These are phyloP conservation scores for Neurospora tetrasperma DNA, from an alignment of 495 filamentous ascomycete genomes.

Conservation along the genomic window DNA sequence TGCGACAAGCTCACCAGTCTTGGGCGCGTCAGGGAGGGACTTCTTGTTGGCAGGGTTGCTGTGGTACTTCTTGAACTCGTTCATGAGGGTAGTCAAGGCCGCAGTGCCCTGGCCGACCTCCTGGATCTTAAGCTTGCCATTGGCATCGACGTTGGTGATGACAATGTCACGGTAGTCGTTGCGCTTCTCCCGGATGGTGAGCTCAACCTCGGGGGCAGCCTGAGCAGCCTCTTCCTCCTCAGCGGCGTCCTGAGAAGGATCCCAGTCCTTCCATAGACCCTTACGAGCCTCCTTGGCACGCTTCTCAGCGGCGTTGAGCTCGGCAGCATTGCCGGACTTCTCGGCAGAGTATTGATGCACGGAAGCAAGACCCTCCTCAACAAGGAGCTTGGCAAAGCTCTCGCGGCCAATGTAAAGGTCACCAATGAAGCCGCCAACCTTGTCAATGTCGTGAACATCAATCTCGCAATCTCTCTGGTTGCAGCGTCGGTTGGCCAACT, in stretches of 20 bases:
- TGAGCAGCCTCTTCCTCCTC: conserved; percentile 40
- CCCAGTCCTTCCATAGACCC: conserved; percentile 88
- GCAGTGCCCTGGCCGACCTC: conserved; percentile 72
- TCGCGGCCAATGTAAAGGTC: conserved; percentile 89
- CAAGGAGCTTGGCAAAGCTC: conserved; percentile 86
- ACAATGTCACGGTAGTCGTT: conserved; percentile 89
- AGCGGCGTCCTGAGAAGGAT: conserved; percentile 69
- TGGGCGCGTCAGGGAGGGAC: conserved; percentile 64
- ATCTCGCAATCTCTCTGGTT: conserved; percentile 96
- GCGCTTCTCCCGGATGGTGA: conserved; percentile 43
- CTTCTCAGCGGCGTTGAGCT: conserved; percentile 79
- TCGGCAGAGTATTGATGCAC: conserved; percentile 94
- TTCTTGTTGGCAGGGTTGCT: conserved; percentile 60
- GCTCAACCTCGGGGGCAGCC: conserved; percentile 34
- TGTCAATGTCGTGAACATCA: conserved; percentile 89
- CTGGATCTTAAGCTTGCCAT: conserved; percentile 75
- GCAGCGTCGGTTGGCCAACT: conserved; percentile 75
- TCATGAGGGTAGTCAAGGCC: conserved; percentile 77
- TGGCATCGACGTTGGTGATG: conserved; percentile 76
- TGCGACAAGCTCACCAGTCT: conserved; percentile 81
- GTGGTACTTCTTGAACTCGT: conserved; percentile 79
- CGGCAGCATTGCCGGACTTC: conserved; percentile 78
- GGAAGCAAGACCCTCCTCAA: conserved; percentile 86
- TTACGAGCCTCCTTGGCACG: conserved; percentile 78
- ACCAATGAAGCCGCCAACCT: conserved; percentile 94